A percentile compares a stretch with the other conserved stretches of the same genome.
Conservation (phyloP, 768 basidiomycete genomes). For the Phanerodontia chrysosporium region DNA sequence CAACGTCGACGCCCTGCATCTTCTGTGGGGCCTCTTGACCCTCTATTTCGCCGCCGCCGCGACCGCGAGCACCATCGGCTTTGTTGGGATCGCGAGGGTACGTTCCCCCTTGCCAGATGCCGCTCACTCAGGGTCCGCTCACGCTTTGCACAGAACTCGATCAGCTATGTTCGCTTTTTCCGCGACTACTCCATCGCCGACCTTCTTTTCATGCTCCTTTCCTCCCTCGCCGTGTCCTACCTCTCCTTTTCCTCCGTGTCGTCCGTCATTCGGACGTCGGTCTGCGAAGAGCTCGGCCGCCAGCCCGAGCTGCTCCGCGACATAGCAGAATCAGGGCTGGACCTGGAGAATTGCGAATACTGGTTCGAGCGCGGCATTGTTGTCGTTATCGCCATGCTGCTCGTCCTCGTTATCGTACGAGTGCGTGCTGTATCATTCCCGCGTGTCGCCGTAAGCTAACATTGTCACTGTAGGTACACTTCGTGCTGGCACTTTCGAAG, state of each 20-base stretch:
- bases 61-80: conserved; percentile 58
- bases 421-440: conserved; percentile 37
- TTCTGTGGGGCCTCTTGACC: conserved; percentile 59
- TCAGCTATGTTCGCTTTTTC: conserved; percentile 70
- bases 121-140: background rate
- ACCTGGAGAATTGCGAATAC: conserved; percentile 75
- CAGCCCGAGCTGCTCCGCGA: conserved; percentile 73
- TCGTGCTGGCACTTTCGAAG: conserved; percentile 67
- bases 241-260: conserved; percentile 46
- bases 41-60: conserved; percentile 66
- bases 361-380: conserved; percentile 69
- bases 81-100: conserved; percentile 69
- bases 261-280: conserved; percentile 42
- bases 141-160: conserved; percentile 42
- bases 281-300: conserved; percentile 73
- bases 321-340: conserved; percentile 67
- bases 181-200: conserved; percentile 80
- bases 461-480: conserved; percentile 52
- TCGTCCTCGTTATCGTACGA: conserved; percentile 59
- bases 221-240: conserved; percentile 53
- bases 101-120: background rate
- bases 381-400: conserved; percentile 52
- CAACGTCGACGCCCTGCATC: conserved; percentile 36
- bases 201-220: conserved; percentile 63
- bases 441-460: background rate